These are phyloP conservation scores for Penicillium arizonense DNA, from an alignment of 495 filamentous ascomycete species.

Conservation along the genomic window DNA sequence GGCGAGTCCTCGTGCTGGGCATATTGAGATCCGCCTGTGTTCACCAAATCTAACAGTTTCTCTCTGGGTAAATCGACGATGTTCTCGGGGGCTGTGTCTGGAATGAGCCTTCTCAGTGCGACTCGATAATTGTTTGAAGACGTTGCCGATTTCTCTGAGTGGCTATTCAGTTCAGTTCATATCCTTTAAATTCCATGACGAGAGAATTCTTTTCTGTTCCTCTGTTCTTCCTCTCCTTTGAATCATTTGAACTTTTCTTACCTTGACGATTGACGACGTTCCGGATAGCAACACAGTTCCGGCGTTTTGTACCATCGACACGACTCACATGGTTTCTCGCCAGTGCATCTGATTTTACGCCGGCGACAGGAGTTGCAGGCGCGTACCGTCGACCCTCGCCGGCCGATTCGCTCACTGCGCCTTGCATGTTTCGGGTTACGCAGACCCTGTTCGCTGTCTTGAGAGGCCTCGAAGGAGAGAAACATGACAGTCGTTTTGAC, in stretches of 20 bases:
- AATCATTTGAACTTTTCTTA: neutral
- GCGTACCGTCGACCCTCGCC: slow-evolving; percentile 5
- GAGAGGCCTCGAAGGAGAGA: slow-evolving; percentile 12
- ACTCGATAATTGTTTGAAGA: slow-evolving; percentile 5
- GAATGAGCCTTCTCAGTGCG: slow-evolving; percentile 17
- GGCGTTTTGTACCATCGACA: slow-evolving; percentile 26
- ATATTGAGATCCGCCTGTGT: slow-evolving; percentile 1
- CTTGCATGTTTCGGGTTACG: slow-evolving; percentile 14
- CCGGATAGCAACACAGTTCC: slow-evolving; percentile 13
- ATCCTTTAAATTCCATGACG: neutral
- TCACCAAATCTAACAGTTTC: slow-evolving; percentile 14
- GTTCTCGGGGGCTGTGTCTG: slow-evolving; percentile 13
- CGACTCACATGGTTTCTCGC: slow-evolving; percentile 25
- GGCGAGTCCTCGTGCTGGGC: slow-evolving; percentile 6
- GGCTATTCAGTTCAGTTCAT: slow-evolving; percentile 7
- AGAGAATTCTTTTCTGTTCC: neutral
- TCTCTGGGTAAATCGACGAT: slow-evolving; percentile 17
- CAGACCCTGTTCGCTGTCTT: slow-evolving; percentile 1
- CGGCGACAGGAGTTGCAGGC: slow-evolving; percentile 23
- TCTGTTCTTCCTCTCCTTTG: neutral
- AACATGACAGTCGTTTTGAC: slow-evolving; percentile 3
- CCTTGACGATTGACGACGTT: slow-evolving; percentile 9
- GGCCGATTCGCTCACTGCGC: slow-evolving; percentile 4
- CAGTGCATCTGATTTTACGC: slow-evolving; percentile 25
- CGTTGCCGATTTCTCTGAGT: slow-evolving; percentile 3